These are phyloP conservation scores for Boletus subparvulus DNA, from an alignment of 768 basidiomycete genomes.

Conservation along the genomic window DNA sequence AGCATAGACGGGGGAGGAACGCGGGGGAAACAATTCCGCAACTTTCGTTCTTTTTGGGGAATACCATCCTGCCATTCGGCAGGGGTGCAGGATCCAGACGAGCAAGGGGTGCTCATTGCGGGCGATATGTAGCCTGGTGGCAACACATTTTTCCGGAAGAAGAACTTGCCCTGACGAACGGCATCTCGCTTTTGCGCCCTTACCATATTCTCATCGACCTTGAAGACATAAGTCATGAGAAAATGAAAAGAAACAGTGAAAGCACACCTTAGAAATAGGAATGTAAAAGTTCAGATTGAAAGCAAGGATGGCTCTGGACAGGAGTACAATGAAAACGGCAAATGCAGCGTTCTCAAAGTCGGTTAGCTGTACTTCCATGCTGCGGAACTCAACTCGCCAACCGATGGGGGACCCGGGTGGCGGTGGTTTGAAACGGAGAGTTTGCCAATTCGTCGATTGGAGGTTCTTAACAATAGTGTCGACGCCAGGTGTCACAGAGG, in stretches of 20 bases:
- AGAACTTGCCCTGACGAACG: conserved; percentile 70
- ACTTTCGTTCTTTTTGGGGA: conserved; percentile 56
- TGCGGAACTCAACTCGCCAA: conserved; percentile 97
- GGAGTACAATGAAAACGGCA: conserved; percentile 88
- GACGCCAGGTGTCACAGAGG: background rate
- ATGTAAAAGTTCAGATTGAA: conserved; percentile 94
- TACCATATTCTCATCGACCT: conserved; percentile 98
- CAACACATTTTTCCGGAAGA: conserved; percentile 86
- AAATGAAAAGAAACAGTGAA: background rate
- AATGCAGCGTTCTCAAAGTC: conserved; percentile 99
- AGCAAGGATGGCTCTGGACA: conserved; percentile 89
- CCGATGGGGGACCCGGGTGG: conserved; percentile 91
- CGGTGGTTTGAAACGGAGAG: conserved; percentile 96
- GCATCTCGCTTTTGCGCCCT: conserved; percentile 87
- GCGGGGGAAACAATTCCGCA: conserved; percentile 72
- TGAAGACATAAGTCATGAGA: conserved; percentile 1
- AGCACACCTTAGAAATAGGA: conserved; percentile 87
- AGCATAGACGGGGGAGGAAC: conserved; percentile 47
- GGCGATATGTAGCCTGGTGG: conserved; percentile 44
- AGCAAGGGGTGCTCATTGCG: conserved; percentile 42
- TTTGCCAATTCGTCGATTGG: conserved; percentile 99
- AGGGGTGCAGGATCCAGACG: conserved; percentile 42
- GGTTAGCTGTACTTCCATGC: conserved; percentile 98
- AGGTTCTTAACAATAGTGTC: conserved; percentile 62
- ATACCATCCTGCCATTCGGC: conserved; percentile 35